Base-by-base conservation (phyloP, 2,329 filamentous ascomycete genomes). In the Penicillium sp. region DNA sequence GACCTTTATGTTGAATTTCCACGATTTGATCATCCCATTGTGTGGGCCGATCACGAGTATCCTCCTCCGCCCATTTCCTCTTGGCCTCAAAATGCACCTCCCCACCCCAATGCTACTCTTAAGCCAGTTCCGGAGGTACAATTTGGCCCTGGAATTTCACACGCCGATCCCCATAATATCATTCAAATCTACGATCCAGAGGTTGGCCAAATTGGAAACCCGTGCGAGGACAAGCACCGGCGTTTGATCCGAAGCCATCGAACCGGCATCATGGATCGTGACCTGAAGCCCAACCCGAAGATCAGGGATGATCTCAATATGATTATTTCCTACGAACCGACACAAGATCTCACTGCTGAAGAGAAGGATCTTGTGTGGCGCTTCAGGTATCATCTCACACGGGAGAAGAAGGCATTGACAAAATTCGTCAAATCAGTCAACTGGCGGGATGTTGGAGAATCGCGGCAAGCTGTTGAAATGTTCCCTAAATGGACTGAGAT, bases 371-470 rank as follows among this genome's bases (percentile, higher is more conserved):
- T 97, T 51, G 86, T 99, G 21, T 99, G 96, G 96, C 94, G 96
- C 68, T 99, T 97, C 78, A 85, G 94, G 58, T 96, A 97, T 74
- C 93, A 97, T 73, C 77, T 99, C 23, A 94, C 93, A 1, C 84
- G 92, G 57, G 93, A 99, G 73, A 99, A 99, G 75, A 82, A 89
- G 67, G 90, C 93, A 2, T 81, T 97, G 57, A 99, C 93, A 35
- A 99, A 99, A 69, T 96, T 99, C 66, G 91, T 97, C 73, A 99
- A 97, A 74, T 97, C 93, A 0, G 93, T 97, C 39, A 93, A 96
- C 65, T 99, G 94, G 93, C 86, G 85, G 49, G 93, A 96, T 72
- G 83, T 85, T 47, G 86, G 86, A 60, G 93, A 99, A 79, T 87
- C 90, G 4, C 88, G 90, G 58, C 92, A 97, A 77, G 93, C 93